Evolutionary conservation across 345 rosid species (phyloP), one percentile per base, ranked within the genome.

Genomic region (Boechera retrofracta): DNA sequence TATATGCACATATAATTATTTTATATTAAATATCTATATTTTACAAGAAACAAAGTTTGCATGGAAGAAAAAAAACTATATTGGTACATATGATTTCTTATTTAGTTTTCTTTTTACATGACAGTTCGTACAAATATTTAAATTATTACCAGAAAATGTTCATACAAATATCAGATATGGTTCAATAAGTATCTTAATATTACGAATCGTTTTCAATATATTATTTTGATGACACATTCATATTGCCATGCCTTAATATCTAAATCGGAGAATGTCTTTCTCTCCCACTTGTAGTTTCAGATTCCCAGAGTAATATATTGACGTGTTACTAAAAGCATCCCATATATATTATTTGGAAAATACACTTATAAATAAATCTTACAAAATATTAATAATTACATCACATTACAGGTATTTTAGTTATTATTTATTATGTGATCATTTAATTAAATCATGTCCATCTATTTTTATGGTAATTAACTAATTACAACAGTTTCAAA

Each of bases 251-350:
- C 12, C 63, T 1, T 1, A 58, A 7, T 57, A 18, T 36, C 29
- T 60, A 9, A 5, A 10, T 39, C 10, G 5, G 5, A 6, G 48
- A 39, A 59, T 59, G 29, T 38, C 7, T 12, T 6, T 58, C 24
- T 53, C 67, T 47, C 35, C 42, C 75, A 29, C 47, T 59, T 33
- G 58, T 39, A 62, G 36, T 59, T 35, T 71, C 66, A 58, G 66
- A 71, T 70, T 36, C 74, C 15, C 44, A 13, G 47, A 44, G 55
- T 21, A 21, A 21, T 44, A 57, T 12, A 56, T 28, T 57, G 24
- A 70, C 56, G 12, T 44, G 33, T 31, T 21, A 21, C 0, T 21
- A 21, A 21, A 0, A 21, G 1, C 24, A 21, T 21, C 24, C 24
- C 24, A 21, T 21, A 21, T 21, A 21, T 21, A 21, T 21, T 21